phyloP scores from a whole-genome alignment of 2,329 filamentous ascomycete species.

The Colletotrichum orchidophilum region DNA sequence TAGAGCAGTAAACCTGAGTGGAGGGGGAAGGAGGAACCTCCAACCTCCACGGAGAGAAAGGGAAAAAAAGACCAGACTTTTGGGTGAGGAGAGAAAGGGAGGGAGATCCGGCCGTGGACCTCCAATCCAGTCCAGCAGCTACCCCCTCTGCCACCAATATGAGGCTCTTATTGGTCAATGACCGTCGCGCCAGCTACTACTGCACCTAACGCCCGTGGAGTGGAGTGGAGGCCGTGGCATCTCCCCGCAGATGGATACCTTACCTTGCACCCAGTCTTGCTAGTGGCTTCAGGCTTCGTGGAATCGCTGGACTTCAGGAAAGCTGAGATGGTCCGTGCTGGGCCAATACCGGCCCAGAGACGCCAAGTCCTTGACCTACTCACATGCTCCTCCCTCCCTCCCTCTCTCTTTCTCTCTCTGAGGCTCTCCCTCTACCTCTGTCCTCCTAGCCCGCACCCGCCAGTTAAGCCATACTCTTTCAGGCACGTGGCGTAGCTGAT shows the following conservation, averaged over 20 bases:
- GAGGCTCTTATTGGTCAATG: neutral
- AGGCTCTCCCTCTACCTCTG: neutral
- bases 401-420: neutral
- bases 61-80: neutral
- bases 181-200: neutral
- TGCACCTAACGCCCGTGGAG: neutral
- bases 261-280: neutral
- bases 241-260: neutral
- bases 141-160: neutral
- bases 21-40: no score
- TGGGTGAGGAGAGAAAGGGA: neutral
- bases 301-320: no score
- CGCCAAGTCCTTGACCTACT: neutral
- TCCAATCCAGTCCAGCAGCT: neutral
- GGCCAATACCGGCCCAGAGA: neutral
- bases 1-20: no score
- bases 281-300: no score
- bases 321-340: neutral
- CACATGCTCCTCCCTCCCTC: no score
- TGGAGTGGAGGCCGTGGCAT: neutral
- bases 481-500: constrained; percentile 20
- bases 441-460: neutral
- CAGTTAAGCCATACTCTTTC: neutral
- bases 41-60: neutral
- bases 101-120: neutral